A percentile compares a stretch with the other conserved stretches of the same genome.
phyloP scores from a whole-genome alignment of 768 basidiomycete species.

The Tylopilus plumbeoviolaceoides region DNA sequence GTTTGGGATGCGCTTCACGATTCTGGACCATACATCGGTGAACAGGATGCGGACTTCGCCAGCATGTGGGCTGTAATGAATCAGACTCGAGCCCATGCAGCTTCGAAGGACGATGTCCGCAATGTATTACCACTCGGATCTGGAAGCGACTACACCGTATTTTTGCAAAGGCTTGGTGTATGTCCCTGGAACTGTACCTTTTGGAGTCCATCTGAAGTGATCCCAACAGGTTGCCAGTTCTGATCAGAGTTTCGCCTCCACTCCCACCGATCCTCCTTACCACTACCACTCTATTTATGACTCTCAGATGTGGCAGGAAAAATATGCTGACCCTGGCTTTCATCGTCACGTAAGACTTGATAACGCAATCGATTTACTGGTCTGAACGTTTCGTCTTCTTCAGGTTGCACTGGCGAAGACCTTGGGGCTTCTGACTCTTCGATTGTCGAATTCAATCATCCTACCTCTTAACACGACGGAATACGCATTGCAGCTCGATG shows the following conservation, averaged over 20 bases:
- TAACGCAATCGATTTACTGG: neutral
- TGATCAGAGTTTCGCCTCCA: slow-evolving; percentile 27
- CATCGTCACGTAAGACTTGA: slow-evolving; percentile 53
- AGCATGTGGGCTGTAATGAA: slow-evolving; percentile 37
- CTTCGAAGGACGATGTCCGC: slow-evolving; percentile 30
- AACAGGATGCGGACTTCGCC: slow-evolving; percentile 42
- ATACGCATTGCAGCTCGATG: slow-evolving; percentile 58
- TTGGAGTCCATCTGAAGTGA: neutral
- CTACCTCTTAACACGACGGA: slow-evolving; percentile 75
- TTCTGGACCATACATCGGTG: slow-evolving; percentile 44
- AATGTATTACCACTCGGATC: slow-evolving; percentile 64
- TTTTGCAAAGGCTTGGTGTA: slow-evolving; percentile 75
- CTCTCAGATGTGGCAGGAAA: slow-evolving; percentile 64
- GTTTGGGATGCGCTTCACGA: slow-evolving; percentile 60
- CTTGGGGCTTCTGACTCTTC: slow-evolving; percentile 56
- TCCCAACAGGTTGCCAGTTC: slow-evolving; percentile 30
- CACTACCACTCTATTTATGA: slow-evolving; percentile 79
- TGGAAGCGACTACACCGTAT: slow-evolving; percentile 88
- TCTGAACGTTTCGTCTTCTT: neutral
- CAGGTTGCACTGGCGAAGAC: slow-evolving; percentile 64
- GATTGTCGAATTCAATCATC: slow-evolving; percentile 56
- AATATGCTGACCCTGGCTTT: slow-evolving; percentile 74
- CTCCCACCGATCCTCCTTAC: slow-evolving; percentile 54
- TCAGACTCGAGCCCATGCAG: slow-evolving; percentile 9
- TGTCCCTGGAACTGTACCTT: slow-evolving; percentile 17